Evolutionary conservation across 345 rosid genomes (phyloP).

Genomic region (Corchorus capsularis): DNA sequence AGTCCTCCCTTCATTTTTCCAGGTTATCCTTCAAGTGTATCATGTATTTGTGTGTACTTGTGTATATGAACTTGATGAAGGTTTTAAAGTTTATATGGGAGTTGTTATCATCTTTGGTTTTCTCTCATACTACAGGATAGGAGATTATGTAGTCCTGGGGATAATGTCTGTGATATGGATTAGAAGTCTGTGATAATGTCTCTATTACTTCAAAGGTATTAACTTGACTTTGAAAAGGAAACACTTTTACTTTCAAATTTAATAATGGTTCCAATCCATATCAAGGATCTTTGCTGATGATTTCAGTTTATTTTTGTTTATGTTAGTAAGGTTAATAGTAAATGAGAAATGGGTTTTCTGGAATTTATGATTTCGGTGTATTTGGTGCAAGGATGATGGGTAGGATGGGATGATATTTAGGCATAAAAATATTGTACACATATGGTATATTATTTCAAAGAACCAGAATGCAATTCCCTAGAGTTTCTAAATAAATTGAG

Average conservation of each 20-base stretch:
- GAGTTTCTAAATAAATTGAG: too few relatives aligned
- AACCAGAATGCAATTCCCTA: neutral
- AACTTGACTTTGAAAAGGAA: conserved; percentile 8
- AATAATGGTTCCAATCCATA: conserved; percentile 71
- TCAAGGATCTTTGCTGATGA: conserved; percentile 43
- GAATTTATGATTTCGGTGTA: neutral
- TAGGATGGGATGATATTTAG: too few relatives aligned
- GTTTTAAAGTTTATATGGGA: neutral
- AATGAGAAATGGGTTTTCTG: conserved; percentile 5
- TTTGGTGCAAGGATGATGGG: too few relatives aligned
- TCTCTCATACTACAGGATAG: conserved; percentile 46
- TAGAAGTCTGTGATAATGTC: conserved; percentile 68
- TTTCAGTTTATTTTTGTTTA: neutral
- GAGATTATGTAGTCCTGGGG: conserved; percentile 65
- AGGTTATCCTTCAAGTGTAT: neutral
- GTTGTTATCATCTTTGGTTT: neutral
- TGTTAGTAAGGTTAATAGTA: neutral
- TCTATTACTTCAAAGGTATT: conserved; percentile 69
- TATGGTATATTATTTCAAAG: neutral
- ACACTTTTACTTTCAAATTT: neutral
- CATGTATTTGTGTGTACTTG: neutral
- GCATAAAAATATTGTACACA: too few relatives aligned
- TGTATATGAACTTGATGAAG: conserved; percentile 8
- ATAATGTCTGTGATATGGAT: too few relatives aligned
- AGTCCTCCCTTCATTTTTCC: neutral